A percentile compares a stretch with the other conserved stretches of the same genome.
Conservation (phyloP, 176 grass and related monocot species). For the Ampelocalamus luodianensis region DNA sequence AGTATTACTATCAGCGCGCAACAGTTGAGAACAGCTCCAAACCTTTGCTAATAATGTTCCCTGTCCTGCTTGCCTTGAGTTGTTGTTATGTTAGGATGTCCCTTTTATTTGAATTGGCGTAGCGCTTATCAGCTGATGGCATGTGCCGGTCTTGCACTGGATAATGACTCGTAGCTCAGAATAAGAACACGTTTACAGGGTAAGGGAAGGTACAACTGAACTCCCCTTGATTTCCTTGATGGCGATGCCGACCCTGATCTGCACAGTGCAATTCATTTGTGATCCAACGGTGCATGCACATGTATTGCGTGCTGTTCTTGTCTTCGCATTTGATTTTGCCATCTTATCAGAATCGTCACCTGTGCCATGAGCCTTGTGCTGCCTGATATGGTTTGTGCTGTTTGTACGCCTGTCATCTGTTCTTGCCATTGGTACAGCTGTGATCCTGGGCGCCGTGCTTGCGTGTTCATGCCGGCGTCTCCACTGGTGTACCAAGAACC, state of each 20-base stretch:
- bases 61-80: background rate
- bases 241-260: background rate
- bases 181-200: slow-evolving; percentile 34
- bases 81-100: background rate
- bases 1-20: slow-evolving; percentile 29
- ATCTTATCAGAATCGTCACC: background rate
- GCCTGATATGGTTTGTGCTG: background rate
- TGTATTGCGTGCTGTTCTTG: background rate
- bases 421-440: background rate
- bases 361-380: background rate
- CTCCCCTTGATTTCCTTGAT: background rate
- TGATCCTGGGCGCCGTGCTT: background rate
- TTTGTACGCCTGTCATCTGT: background rate
- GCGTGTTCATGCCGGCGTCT: background rate
- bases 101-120: slow-evolving; percentile 16
- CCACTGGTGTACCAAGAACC: background rate
- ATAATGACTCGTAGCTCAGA: background rate
- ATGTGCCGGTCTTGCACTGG: slow-evolving; percentile 19
- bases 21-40: slow-evolving; percentile 8
- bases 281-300: background rate
- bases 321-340: background rate
- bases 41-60: slow-evolving; percentile 35
- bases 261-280: background rate
- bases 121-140: slow-evolving; percentile 3
- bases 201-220: background rate